These are phyloP conservation scores for Colletotrichum filicis DNA, from an alignment of 2,329 filamentous ascomycete genomes.

Conservation along the genomic window DNA sequence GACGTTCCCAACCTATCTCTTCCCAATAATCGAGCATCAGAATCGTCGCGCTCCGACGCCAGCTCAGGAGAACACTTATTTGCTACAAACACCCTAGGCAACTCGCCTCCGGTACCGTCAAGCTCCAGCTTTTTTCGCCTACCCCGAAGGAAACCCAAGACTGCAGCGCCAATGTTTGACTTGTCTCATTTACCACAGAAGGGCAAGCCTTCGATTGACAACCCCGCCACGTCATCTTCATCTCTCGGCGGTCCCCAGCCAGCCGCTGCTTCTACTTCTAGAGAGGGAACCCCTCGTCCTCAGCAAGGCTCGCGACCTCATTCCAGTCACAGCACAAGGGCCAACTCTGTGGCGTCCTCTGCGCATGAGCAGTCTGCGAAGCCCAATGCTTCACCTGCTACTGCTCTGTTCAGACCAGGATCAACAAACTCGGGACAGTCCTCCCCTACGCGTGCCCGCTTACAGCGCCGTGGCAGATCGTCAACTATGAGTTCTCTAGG, in stretches of 20 bases:
- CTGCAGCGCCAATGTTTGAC: slow-evolving; percentile 83
- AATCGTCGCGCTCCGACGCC: slow-evolving; percentile 90
- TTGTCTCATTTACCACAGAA: slow-evolving; percentile 86
- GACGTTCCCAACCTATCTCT: slow-evolving; percentile 23
- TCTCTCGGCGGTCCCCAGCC: slow-evolving; percentile 49
- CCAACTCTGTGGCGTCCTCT: slow-evolving; percentile 43
- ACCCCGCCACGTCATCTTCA: slow-evolving; percentile 52
- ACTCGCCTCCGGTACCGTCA: slow-evolving; percentile 56
- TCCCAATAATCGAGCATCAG: slow-evolving; percentile 46
- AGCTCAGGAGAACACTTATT: slow-evolving; percentile 77
- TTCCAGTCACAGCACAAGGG: slow-evolving; percentile 31
- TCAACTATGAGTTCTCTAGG: slow-evolving; percentile 90
- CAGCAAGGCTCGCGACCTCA: slow-evolving; percentile 27
- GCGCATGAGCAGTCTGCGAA: slow-evolving; percentile 44
- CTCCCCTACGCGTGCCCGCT: slow-evolving; percentile 69
- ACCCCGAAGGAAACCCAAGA: slow-evolving; percentile 79
- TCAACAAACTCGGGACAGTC: slow-evolving; percentile 72
- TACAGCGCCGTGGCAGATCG: slow-evolving; percentile 78
- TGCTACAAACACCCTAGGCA: slow-evolving; percentile 71
- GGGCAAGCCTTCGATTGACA: slow-evolving; percentile 53
- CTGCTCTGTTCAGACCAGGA: slow-evolving; percentile 59
- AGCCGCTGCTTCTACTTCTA: slow-evolving; percentile 1
- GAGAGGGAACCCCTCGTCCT: slow-evolving; percentile 27
- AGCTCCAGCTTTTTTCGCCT: slow-evolving; percentile 84
- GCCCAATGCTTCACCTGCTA: slow-evolving; percentile 56